A percentile compares a stretch with the other conserved stretches of the same genome.
Evolutionary conservation across 2,329 filamentous ascomycete genomes (phyloP).

Genomic region (Blumeria hordei): DNA sequence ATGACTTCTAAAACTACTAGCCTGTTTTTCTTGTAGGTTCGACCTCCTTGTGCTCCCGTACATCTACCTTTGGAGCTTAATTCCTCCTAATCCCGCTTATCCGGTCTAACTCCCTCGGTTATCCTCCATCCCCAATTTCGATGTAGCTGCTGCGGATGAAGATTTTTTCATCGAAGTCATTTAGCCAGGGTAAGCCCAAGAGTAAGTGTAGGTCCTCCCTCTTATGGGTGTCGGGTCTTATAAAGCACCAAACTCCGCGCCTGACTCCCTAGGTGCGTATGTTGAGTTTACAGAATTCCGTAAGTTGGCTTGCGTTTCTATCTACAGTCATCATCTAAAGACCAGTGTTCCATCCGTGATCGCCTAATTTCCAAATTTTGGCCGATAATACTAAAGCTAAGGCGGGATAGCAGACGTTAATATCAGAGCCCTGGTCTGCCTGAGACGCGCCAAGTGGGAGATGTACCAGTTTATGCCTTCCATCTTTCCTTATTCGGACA

Average conservation of each 20-base stretch:
- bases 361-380: not conserved
- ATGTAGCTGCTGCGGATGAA: not conserved
- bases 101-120: too few species aligned
- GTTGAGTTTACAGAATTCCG: not conserved
- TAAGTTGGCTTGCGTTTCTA: not conserved
- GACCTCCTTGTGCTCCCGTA: too few species aligned
- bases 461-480: not conserved
- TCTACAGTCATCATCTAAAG: not conserved
- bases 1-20: too few species aligned
- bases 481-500: too few species aligned
- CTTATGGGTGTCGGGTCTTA: not conserved
- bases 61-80: too few species aligned
- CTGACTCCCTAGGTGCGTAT: not conserved
- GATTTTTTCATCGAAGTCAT: not conserved
- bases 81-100: too few species aligned
- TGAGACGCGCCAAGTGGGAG: not conserved
- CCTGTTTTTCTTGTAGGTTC: too few species aligned
- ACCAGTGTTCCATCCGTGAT: not conserved
- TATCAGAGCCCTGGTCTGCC: not conserved
- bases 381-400: not conserved
- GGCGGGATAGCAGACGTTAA: not conserved
- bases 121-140: not conserved
- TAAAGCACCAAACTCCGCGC: not conserved
- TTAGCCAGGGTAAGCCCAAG: not conserved
- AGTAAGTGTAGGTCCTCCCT: not conserved